These are phyloP conservation scores for Trypanosoma rangeli DNA, from an alignment of 208 protist species.

Conservation along the genomic window DNA sequence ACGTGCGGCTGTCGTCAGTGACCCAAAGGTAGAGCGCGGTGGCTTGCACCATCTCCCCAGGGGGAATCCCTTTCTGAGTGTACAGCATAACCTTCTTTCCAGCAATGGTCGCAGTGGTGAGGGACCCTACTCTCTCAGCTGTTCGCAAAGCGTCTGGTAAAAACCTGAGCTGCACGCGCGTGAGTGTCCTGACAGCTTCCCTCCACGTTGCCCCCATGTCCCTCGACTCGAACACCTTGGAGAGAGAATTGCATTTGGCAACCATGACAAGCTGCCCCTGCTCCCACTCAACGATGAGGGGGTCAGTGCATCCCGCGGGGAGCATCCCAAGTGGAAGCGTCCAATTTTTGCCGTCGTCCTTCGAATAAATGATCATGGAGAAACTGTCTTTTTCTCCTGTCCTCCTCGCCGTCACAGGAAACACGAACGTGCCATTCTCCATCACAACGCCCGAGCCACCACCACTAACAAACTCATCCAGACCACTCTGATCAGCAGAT, in stretches of 20 bases:
- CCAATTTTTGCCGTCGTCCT: constrained; percentile 3
- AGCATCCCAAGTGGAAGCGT: background rate
- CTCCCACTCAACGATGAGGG: constrained; percentile 3
- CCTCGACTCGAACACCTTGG: constrained; percentile 9
- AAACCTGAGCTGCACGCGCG: background rate
- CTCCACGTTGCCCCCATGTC: constrained; percentile 18
- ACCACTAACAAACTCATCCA: background rate
- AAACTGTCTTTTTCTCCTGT: background rate
- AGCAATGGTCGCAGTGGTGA: background rate
- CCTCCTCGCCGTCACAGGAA: background rate
- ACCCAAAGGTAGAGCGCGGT: constrained; percentile 9
- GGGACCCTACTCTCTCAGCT: background rate
- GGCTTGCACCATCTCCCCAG: background rate
- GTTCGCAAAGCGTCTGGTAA: background rate
- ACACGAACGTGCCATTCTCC: constrained; percentile 1
- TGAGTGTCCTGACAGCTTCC: background rate
- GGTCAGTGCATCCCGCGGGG: background rate
- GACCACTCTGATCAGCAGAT: background rate
- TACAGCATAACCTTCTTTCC: constrained; percentile 11
- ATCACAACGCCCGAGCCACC: constrained; percentile 2
- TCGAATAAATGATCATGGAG: constrained; percentile 7
- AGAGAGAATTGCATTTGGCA: background rate
- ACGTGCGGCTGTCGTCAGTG: constrained; percentile 10
- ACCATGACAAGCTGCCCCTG: constrained; percentile 2
- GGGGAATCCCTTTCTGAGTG: background rate